Evolutionary conservation across 1,139 yeast species (phyloP), one percentile per base, ranked within the genome.

Genomic region (Keqinozyma sinolaborantium): DNA sequence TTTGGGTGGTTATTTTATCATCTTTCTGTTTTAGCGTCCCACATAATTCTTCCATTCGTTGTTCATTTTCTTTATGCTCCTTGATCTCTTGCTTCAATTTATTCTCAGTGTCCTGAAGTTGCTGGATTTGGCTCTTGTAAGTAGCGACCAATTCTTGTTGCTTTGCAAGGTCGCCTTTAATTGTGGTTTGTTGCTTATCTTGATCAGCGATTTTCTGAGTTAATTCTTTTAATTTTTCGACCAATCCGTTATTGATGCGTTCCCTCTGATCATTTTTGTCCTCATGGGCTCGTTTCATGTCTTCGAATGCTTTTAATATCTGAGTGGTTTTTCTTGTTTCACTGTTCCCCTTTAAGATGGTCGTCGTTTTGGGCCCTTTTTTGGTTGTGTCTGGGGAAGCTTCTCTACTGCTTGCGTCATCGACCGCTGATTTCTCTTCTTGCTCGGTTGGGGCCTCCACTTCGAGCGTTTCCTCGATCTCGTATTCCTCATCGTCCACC

Each of bases 401-500:
- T 11, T 25, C 15, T 27, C 32, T 14, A 33, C 31, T 20, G 26
- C 31, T 5, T 26, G 30, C 32, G 19, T 26, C 25, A 5, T 29
- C 23, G 4, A 29, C 33, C 12, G 24, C 27, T 3, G 11, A 16
- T 8, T 23, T 18, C 15, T 25, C 31, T 6, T 28, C 33, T 23
- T 29, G 27, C 15, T 30, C 26, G 4, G 11, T 24, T 8, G 5
- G 24, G n/a, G 30, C 26, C 3, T 26, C 26, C 14, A 21, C 34
- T 10, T 23, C 40, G 16, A 28, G 12, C 8, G 24, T 18, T n/a
- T 36, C 39, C 15, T 31, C 35, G 3, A 41, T 29, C n/a, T 34
- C 35, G 29, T 28, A 40, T 4, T 32, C 37, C 13, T 41, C 45
- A n/a, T 34, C 38, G 1, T 35, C 42, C 2, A 35, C 35, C 11